phyloP scores from a whole-genome alignment of 1,284 basidiomycete species.

The Cutaneotrichosporon sp. region DNA sequence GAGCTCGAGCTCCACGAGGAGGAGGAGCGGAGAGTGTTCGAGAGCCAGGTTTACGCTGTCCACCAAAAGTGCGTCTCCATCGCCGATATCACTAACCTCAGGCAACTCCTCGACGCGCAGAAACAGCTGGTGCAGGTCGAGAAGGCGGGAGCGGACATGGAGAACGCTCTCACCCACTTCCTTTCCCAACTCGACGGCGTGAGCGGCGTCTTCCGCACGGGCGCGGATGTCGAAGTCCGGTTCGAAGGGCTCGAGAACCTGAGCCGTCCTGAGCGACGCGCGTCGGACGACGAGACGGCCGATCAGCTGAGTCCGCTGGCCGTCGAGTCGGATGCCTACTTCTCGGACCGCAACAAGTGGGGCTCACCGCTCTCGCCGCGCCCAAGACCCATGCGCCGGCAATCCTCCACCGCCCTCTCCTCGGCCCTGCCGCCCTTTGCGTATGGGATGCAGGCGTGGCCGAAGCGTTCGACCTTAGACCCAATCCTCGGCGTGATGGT shows the following conservation, averaged over 20 bases:
- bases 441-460: slow-evolving; percentile 28
- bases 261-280: neutral
- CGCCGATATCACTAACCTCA: neutral
- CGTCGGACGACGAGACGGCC: slow-evolving; percentile 12
- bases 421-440: slow-evolving; percentile 20
- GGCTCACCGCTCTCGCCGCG: neutral
- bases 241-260: slow-evolving; percentile 29
- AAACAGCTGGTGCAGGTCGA: slow-evolving; percentile 9
- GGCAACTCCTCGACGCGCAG: slow-evolving; percentile 5
- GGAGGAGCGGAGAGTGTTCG: slow-evolving; percentile 12
- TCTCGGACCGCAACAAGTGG: slow-evolving; percentile 7
- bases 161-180: slow-evolving; percentile 35
- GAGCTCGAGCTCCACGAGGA: slow-evolving; percentile 16
- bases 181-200: slow-evolving; percentile 37
- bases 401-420: slow-evolving; percentile 8
- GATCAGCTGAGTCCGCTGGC: slow-evolving; percentile 10
- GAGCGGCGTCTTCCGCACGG: slow-evolving; percentile 26
- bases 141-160: slow-evolving; percentile 17
- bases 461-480: slow-evolving; percentile 35
- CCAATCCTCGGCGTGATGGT: slow-evolving; percentile 28
- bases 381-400: slow-evolving; percentile 12
- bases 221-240: slow-evolving; percentile 34
- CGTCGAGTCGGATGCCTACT: slow-evolving; percentile 7
- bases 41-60: slow-evolving; percentile 19
- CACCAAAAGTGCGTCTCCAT: slow-evolving; percentile 12